phyloP scores from a whole-genome alignment of 2,329 filamentous ascomycete genomes.

The Clarireedia paspali region DNA sequence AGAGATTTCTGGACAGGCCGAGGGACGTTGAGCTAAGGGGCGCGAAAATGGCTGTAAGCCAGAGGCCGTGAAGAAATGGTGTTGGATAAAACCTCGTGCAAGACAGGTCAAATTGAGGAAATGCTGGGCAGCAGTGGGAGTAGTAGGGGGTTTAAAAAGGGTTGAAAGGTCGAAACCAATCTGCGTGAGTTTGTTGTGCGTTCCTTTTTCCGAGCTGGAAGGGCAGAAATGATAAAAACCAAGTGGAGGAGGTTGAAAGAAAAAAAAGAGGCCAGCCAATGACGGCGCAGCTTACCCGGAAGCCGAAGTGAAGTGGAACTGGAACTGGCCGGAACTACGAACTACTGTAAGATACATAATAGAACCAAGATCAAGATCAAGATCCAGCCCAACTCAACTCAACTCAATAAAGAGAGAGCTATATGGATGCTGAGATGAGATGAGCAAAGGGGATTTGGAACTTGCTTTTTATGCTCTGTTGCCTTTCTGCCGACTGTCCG shows the following conservation, averaged over 20 bases:
- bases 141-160: background rate
- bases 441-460: too few relatives aligned
- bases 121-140: background rate
- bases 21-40: background rate
- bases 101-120: background rate
- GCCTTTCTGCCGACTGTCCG: too few relatives aligned
- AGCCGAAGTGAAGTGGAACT: background rate
- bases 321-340: background rate
- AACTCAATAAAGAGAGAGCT: too few relatives aligned
- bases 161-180: constrained; percentile 9
- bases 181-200: background rate
- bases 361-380: too few relatives aligned
- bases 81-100: background rate
- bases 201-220: background rate
- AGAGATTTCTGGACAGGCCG: background rate
- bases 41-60: background rate
- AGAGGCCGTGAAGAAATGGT: background rate
- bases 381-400: too few relatives aligned
- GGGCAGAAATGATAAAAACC: background rate
- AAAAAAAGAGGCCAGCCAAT: background rate
- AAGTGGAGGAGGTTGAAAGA: background rate
- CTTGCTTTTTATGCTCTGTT: too few relatives aligned
- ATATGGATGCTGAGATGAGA: too few relatives aligned
- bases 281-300: too few relatives aligned
- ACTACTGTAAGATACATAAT: too few relatives aligned